phyloP scores from a whole-genome alignment of 345 rosid species.

The Cardiospermum halicacabum region DNA sequence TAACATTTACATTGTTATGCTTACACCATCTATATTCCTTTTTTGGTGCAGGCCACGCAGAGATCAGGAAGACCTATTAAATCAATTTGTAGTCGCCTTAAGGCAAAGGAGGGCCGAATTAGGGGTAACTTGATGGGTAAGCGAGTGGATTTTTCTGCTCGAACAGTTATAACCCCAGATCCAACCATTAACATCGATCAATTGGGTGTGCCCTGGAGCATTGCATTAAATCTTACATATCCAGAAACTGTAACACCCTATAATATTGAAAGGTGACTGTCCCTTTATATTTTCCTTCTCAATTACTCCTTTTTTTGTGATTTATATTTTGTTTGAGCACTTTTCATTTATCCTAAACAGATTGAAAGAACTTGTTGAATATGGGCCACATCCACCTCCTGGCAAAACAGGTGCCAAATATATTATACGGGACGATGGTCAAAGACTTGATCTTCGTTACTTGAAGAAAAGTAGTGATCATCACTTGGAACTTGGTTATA shows the following conservation, averaged over 20 bases:
- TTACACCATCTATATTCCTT: slow-evolving; percentile 6
- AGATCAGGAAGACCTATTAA: slow-evolving; percentile 96
- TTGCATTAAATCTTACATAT: no score
- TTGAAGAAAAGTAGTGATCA: slow-evolving; percentile 98
- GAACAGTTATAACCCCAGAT: no score
- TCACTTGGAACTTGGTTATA: slow-evolving; percentile 97
- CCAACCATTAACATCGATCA: no score
- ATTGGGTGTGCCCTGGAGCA: no score
- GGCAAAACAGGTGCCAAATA: slow-evolving; percentile 97
- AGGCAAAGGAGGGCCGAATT: slow-evolving; percentile 32
- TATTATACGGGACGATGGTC: slow-evolving; percentile 97
- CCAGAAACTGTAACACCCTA: slow-evolving; percentile 48
- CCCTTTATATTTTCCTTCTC: not conserved
- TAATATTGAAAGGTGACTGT: slow-evolving; percentile 75
- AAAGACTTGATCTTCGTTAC: slow-evolving; percentile 95
- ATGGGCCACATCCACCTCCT: slow-evolving; percentile 98
- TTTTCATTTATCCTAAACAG: slow-evolving; percentile 32
- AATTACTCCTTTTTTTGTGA: not conserved
- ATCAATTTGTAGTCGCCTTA: slow-evolving; percentile 93
- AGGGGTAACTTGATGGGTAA: no score
- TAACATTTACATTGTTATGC: no score
- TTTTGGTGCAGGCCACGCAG: slow-evolving; percentile 76
- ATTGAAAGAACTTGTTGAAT: slow-evolving; percentile 90
- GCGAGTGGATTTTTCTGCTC: no score
- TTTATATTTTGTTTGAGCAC: not conserved